Conservation (phyloP, 2,329 filamentous ascomycete species). For the Diaporthe ilicicola region DNA sequence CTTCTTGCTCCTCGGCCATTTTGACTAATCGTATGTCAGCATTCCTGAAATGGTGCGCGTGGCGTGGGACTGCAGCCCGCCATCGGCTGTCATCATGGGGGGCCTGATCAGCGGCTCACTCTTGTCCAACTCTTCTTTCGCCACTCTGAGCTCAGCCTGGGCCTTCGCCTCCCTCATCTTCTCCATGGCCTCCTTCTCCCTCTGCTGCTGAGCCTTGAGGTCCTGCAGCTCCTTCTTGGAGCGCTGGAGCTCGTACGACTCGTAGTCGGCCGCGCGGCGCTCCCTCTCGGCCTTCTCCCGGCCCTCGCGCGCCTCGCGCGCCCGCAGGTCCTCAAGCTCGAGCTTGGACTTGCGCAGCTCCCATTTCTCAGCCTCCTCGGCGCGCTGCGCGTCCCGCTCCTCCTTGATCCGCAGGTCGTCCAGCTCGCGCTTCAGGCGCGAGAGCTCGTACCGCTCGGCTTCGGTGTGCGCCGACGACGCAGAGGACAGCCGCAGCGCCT, state of each 20-base stretch:
- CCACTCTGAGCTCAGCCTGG: conserved; percentile 58
- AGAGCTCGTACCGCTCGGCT: conserved; percentile 44
- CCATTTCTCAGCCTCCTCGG: conserved; percentile 42
- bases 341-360: conserved; percentile 49
- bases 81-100: not conserved
- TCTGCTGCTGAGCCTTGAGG: conserved; percentile 45
- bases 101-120: conserved; percentile 34
- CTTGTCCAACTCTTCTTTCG: conserved; percentile 57
- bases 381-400: conserved; percentile 49
- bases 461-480: conserved; percentile 38
- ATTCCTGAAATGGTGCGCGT: not conserved
- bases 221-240: conserved; percentile 52
- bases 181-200: conserved; percentile 45
- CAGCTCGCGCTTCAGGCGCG: conserved; percentile 51
- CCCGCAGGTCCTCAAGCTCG: conserved; percentile 45
- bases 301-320: conserved; percentile 31
- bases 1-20: conserved; percentile 54
- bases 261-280: conserved; percentile 37
- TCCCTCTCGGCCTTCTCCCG: conserved; percentile 35
- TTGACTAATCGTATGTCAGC: conserved; percentile 42
- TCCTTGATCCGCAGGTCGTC: conserved; percentile 53
- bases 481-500: conserved; percentile 26
- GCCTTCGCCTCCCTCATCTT: conserved; percentile 52
- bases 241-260: conserved; percentile 47
- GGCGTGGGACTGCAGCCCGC: conserved; percentile 13